Percentiles rank a stretch among this genome's conserved stretches.
These are phyloP conservation scores for Thielaviopsis euricoi DNA, from an alignment of 2,329 filamentous ascomycete species.

Conservation along the genomic window DNA sequence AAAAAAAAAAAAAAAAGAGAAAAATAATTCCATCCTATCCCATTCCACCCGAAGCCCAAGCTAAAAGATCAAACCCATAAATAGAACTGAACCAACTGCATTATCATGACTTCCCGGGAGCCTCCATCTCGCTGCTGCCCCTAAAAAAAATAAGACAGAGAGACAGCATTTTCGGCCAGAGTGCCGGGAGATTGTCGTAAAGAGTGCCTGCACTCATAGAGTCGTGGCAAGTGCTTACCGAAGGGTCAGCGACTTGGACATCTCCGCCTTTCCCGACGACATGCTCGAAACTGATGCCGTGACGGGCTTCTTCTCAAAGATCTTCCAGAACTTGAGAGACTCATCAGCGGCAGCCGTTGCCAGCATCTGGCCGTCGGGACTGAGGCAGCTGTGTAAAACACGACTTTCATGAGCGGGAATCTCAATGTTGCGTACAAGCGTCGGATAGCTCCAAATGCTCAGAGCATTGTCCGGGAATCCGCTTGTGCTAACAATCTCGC, in stretches of 20 bases:
- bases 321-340: conserved; percentile 98
- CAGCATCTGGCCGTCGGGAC: conserved; percentile 94
- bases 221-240: conserved; percentile 34
- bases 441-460: conserved; percentile 98
- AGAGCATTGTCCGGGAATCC: conserved; percentile 99
- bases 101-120: not conserved
- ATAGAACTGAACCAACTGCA: not conserved
- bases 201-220: not conserved
- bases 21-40: too few species aligned
- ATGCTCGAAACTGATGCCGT: conserved; percentile 47
- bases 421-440: conserved; percentile 90
- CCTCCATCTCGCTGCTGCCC: not conserved
- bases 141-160: not conserved
- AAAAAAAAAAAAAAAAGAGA: not conserved
- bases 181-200: not conserved
- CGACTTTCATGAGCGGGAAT: conserved; percentile 95
- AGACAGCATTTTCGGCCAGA: not conserved
- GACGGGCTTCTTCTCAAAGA: conserved; percentile 96
- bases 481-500: conserved; percentile 92
- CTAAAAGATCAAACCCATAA: not conserved
- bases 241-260: conserved; percentile 92
- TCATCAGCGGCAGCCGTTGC: conserved; percentile 93
- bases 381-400: conserved; percentile 90
- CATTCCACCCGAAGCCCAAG: not conserved
- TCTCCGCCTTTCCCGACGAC: conserved; percentile 61